Evolutionary conservation across 805 yeast species (phyloP).

Genomic region (Ogataea paraovalis): DNA sequence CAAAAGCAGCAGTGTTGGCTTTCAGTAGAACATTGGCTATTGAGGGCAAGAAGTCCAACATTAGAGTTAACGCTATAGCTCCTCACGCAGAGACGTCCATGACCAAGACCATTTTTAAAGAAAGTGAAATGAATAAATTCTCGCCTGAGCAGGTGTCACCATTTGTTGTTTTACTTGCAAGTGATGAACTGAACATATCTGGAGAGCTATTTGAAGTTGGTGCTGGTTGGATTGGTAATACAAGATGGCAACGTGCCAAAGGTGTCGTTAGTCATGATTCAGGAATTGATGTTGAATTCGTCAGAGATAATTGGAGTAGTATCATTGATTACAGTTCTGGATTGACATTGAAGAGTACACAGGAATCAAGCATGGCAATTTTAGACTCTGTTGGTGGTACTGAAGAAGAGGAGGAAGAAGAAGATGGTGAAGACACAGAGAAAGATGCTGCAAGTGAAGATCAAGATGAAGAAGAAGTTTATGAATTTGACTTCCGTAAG

Average conservation of each 20-base stretch:
- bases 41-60: constrained; percentile 80
- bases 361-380: constrained; percentile 79
- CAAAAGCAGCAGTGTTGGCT: constrained; percentile 85
- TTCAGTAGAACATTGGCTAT: constrained; percentile 81
- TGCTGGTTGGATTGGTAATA: constrained; percentile 94
- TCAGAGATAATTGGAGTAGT: constrained; percentile 62
- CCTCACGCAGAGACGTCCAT: constrained; percentile 98
- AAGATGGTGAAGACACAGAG: constrained; percentile 42
- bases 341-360: constrained; percentile 54
- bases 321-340: constrained; percentile 61
- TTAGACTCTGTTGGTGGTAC: constrained; percentile 55
- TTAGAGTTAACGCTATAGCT: constrained; percentile 79
- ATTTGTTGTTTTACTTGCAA: constrained; percentile 70
- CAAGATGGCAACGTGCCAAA: constrained; percentile 91
- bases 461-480: constrained; percentile 40
- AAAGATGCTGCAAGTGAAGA: constrained; percentile 40
- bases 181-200: constrained; percentile 62
- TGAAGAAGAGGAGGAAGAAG: constrained; percentile 42
- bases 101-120: constrained; percentile 84
- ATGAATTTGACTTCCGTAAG: constrained; percentile 61
- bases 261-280: constrained; percentile 67
- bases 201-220: constrained; percentile 92
- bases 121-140: constrained; percentile 75
- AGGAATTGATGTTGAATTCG: constrained; percentile 59
- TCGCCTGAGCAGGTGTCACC: constrained; percentile 92